Base-by-base conservation (phyloP, 2,329 filamentous ascomycete species). In the Diaporthe citriasiana region DNA sequence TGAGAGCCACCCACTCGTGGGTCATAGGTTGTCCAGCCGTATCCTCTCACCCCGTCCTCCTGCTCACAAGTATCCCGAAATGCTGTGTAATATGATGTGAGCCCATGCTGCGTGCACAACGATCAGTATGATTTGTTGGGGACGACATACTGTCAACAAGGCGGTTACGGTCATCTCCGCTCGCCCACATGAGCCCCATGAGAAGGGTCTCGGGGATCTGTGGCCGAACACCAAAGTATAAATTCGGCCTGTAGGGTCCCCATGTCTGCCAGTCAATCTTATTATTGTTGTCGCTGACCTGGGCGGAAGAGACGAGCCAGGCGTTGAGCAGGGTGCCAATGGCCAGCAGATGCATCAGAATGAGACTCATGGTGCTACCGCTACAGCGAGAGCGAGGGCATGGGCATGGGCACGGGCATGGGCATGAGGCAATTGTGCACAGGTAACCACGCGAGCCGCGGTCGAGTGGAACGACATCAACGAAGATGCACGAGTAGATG, bases 151-250 rank as follows among this genome's bases (percentile, higher is more conserved):
- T 76, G 33, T 77, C 74, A 33, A 74, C 50, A 38, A 75, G 69
- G 3, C 72, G n/a, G 69, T 71, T 72, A 75, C 78, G 74, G 77
- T 75, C 51, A 40, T 97, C 93, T 9, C 96, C 92, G 78, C 92
- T 92, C 5, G 91, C 90, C 95, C 95, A 98, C 85, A 98, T 90
- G 80, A 98, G 86, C 0, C 93, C 94, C 4, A 93, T 92, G 82
- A 92, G 90, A 76, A 98, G 83, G 77, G 94, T 95, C 80, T 95
- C 91, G 0, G 95, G 93, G 71, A 97, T 88, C 75, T 95, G 89
- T 60, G 96, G 94, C 25, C 94, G 90, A 47, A 98, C 90, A 3
- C 96, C 96, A 85, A 98, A 98, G 84, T 98, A 98, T 66, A 98
- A 84, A 80, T 98, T 98, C 0, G 96, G 93, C 77, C 95, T 91